These are phyloP conservation scores for Camelina hispida DNA, from an alignment of 345 rosid species.

Conservation along the genomic window DNA sequence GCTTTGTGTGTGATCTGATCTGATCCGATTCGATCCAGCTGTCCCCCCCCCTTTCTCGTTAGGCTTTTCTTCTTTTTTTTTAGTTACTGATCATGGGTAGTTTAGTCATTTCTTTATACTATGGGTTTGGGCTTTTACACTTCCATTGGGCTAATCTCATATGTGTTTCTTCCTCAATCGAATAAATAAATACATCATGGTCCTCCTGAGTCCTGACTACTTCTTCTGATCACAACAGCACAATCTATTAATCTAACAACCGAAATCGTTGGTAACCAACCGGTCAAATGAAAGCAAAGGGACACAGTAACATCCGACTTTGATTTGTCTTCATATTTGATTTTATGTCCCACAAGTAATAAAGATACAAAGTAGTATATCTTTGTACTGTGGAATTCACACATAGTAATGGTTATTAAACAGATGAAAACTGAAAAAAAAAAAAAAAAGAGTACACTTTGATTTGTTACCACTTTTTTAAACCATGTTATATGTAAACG, in stretches of 20 bases:
- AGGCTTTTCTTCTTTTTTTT: neutral
- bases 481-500: no score
- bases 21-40: conserved; percentile 32
- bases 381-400: conserved; percentile 14
- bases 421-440: neutral
- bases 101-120: neutral
- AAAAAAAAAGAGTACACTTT: no score
- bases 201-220: neutral
- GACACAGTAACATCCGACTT: conserved; percentile 12
- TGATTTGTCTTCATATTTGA: conserved; percentile 12
- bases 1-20: conserved; percentile 20
- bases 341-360: conserved; percentile 31
- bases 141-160: neutral
- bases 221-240: no score
- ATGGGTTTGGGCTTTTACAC: conserved; percentile 21
- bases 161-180: neutral
- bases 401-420: neutral
- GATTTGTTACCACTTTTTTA: no score
- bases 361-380: neutral
- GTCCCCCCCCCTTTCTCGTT: conserved; percentile 28
- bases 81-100: conserved; percentile 24
- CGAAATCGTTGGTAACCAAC: conserved; percentile 33
- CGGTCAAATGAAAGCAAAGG: conserved; percentile 18
- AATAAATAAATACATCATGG: neutral
- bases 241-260: conserved; percentile 3